Evolutionary conservation across 208 protist genomes (phyloP).

Genomic region (Histomonas meleagridis): DNA sequence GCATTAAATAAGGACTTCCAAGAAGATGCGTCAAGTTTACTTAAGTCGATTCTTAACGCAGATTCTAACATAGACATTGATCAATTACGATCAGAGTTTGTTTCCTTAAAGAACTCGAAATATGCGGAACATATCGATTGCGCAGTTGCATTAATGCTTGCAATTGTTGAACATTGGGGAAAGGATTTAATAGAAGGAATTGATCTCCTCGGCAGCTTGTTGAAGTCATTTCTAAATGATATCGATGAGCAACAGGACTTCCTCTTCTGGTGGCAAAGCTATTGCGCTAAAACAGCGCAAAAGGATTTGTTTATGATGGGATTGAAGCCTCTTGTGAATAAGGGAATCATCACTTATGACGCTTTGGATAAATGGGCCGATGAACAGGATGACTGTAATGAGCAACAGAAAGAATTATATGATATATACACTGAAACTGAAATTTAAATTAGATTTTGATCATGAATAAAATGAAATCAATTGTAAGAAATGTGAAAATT

Average conservation of each 20-base stretch:
- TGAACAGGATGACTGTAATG: neutral
- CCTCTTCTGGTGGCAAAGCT: conserved; percentile 28
- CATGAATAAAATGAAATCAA: too few relatives aligned
- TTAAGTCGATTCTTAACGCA: neutral
- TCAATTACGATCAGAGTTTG: neutral
- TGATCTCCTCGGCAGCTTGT: neutral
- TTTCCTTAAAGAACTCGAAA: neutral
- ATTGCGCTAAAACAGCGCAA: neutral
- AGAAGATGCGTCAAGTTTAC: neutral
- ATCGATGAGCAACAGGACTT: neutral
- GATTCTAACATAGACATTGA: neutral
- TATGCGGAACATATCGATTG: neutral
- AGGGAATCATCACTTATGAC: neutral
- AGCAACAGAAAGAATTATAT: neutral
- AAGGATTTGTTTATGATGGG: neutral
- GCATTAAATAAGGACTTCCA: neutral
- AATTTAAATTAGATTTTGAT: too few relatives aligned
- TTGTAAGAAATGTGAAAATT: too few relatives aligned
- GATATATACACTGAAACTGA: too few relatives aligned
- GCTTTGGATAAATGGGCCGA: neutral
- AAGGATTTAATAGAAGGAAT: neutral
- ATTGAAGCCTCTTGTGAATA: neutral
- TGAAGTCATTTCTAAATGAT: neutral
- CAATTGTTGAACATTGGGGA: neutral
- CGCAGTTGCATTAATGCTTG: neutral